Evolutionary conservation across 2,329 filamentous ascomycete species (phyloP), one percentile per base, ranked within the genome.

Genomic region (Pseudogymnoascus sp.): DNA sequence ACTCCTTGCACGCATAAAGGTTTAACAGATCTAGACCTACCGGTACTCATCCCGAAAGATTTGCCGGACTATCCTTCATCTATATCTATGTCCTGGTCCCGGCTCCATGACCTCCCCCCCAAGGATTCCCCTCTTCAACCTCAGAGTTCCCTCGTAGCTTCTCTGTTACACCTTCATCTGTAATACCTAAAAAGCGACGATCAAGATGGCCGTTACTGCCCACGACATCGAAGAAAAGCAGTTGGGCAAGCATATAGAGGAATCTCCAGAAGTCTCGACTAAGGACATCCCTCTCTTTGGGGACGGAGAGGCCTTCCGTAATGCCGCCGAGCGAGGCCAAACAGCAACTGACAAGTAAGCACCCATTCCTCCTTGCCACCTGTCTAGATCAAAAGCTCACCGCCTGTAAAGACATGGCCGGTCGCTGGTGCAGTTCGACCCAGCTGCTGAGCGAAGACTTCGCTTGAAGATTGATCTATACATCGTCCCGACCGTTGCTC

Each of bases 391-490:
- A 62, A 23, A 59, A 37, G n/a, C 31, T 59, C 10, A 59, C 31
- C 21, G n/a, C 16, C 21, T 37, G 3, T 59, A 3, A 59, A 80
- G 78, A 67, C 79, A 83, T 70, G 81, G 82, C 18, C 72, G 77
- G 28, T 70, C 82, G 0, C 74, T 83, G 2, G 72, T 84, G 11
- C 67, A 77, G n/a, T 83, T 86, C 67, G 84, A 88, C 67, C 75
- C 77, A 2, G 77, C 74, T 28, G 84, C 82, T 1, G 87, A 89
- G 70, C 72, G 78, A 6, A 80, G 77, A 61, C 76, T 90, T 23
- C 77, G 85, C 6, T 74, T 75, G 69, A 90, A 90, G 72, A 84
- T 90, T 59, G 87, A 90, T 68, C 67, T 88, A 5, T 82, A 78
- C 68, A 82, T 89, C 50, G 77, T 90, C 0, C 87, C 88, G 0